Evolutionary conservation across 257 asterid species (phyloP).

Genomic region (Fraxinus americana): DNA sequence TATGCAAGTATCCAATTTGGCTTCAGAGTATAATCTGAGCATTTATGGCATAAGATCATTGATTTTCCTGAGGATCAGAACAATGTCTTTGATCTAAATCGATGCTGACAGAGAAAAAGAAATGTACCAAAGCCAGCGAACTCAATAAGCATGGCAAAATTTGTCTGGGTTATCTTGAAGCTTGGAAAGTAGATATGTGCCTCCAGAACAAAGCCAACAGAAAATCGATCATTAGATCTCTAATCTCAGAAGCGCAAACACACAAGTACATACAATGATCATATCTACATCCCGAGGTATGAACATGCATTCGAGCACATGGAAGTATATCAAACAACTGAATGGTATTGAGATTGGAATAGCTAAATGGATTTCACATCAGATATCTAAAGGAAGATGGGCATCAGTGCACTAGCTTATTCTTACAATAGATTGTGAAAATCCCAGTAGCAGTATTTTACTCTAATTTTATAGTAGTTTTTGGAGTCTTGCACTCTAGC

Average conservation of each 20-base stretch:
- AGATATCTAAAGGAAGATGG: neutral
- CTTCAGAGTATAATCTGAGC: neutral
- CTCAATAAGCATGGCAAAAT: constrained; percentile 36
- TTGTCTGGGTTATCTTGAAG: constrained; percentile 28
- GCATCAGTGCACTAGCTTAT: constrained; percentile 7
- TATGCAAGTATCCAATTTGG: too few species aligned
- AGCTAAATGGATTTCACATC: neutral
- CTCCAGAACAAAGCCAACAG: constrained; percentile 82
- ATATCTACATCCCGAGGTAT: constrained; percentile 23
- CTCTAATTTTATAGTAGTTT: neutral
- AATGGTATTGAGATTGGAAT: neutral
- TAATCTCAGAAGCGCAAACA: constrained; percentile 39
- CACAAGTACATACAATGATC: constrained; percentile 25
- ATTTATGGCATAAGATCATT: neutral
- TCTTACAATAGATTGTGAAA: neutral
- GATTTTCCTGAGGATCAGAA: neutral
- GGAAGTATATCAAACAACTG: neutral
- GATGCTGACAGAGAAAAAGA: neutral
- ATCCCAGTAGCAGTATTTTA: neutral
- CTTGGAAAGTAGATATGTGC: constrained; percentile 41
- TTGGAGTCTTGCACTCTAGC: neutral
- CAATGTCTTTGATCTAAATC: neutral
- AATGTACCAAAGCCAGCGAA: constrained; percentile 51
- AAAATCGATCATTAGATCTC: constrained; percentile 57
- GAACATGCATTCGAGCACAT: neutral